Percentiles rank a stretch among this genome's conserved stretches.
Evolutionary conservation across 108 stramenopile species (phyloP).

Genomic region (Fistulifera solaris): DNA sequence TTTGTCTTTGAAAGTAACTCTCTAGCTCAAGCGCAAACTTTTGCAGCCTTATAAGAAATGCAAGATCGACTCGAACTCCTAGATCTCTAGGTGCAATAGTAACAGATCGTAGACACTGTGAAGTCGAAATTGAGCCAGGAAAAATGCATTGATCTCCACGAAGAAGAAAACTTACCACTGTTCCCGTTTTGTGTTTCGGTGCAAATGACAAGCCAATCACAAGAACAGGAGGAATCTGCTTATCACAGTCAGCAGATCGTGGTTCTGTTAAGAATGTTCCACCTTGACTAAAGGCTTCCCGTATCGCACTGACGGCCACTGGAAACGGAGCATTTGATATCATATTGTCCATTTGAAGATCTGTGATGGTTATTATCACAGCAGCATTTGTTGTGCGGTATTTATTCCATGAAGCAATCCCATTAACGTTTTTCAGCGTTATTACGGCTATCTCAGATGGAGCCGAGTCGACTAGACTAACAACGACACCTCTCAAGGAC

Average conservation of each 20-base stretch:
- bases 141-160: too few relatives aligned
- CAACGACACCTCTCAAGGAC: conserved; percentile 44
- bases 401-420: conserved; percentile 42
- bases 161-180: conserved; percentile 6
- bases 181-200: conserved; percentile 58
- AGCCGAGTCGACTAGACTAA: conserved; percentile 57
- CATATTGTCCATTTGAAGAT: conserved; percentile 75
- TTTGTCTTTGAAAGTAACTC: conserved; percentile 19
- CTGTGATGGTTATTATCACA: conserved; percentile 36
- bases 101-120: conserved; percentile 34
- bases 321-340: conserved; percentile 62
- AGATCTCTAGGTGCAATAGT: conserved; percentile 50
- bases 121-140: too few relatives aligned
- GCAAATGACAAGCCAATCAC: conserved; percentile 43
- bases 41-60: conserved; percentile 60
- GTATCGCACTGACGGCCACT: conserved; percentile 46
- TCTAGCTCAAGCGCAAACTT: conserved; percentile 40
- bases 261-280: background rate
- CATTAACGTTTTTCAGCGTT: conserved; percentile 41
- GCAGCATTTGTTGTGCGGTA: conserved; percentile 39
- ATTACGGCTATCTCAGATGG: conserved; percentile 58
- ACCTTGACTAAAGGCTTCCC: background rate
- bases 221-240: conserved; percentile 29
- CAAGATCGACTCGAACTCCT: conserved; percentile 47
- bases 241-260: background rate